Conservation (phyloP, 2,329 filamentous ascomycete species). For the Arthrobotrys entomopaga region DNA sequence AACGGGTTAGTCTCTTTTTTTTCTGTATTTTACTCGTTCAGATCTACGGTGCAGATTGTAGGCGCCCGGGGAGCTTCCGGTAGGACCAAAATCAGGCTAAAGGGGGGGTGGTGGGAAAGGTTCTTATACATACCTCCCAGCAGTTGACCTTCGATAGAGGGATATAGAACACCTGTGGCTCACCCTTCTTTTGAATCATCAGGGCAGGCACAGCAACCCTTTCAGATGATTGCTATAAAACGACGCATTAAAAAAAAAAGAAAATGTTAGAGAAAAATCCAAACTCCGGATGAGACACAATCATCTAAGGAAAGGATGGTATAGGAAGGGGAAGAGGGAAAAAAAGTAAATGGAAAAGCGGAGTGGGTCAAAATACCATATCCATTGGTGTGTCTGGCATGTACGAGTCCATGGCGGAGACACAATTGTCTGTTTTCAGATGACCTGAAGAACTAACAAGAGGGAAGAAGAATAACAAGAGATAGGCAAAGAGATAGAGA, state of each 20-base stretch:
- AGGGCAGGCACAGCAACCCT: conserved; percentile 40
- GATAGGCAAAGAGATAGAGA: background rate
- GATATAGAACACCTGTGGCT: conserved; percentile 51
- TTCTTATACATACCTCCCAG: conserved; percentile 56
- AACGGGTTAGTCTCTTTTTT: conserved; percentile 11
- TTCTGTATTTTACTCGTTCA: conserved; percentile 19
- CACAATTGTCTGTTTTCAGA: conserved; percentile 14
- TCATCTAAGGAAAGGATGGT: background rate
- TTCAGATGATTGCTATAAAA: conserved; percentile 43
- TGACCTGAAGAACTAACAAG: background rate
- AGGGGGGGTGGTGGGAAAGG: conserved; percentile 16
- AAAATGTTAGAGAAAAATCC: conserved; percentile 14
- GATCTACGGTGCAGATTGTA: conserved; percentile 43
- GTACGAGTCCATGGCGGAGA: conserved; percentile 40
- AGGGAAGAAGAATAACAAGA: conserved; percentile 3
- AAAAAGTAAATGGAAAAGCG: conserved; percentile 9
- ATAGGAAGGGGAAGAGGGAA: conserved; percentile 1
- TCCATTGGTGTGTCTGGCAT: conserved; percentile 51
- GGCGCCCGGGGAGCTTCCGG: conserved; percentile 51
- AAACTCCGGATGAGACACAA: conserved; percentile 33
- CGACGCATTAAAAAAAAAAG: conserved; percentile 21
- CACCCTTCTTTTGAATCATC: conserved; percentile 56
- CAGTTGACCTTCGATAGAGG: conserved; percentile 55
- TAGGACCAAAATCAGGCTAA: conserved; percentile 49
- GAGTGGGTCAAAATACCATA: conserved; percentile 26